These are phyloP conservation scores for Blepharisma undulans DNA, from an alignment of 169 alveolate species.

Conservation along the genomic window DNA sequence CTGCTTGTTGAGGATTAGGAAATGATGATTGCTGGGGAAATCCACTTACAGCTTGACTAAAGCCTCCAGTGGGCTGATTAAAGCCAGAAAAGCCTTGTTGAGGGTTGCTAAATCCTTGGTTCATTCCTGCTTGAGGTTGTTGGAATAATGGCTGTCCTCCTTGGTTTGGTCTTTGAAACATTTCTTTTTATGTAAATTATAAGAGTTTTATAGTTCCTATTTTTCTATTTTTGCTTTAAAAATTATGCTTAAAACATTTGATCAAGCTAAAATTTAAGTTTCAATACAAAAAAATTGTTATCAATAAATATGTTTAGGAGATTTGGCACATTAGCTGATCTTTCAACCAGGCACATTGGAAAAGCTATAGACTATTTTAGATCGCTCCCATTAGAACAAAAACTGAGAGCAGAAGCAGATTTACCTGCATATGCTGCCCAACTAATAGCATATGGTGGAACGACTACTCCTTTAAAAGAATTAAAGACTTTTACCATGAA, in stretches of 20 bases:
- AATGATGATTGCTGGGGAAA: neutral
- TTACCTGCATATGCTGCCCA: neutral
- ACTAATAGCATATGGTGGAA: neutral
- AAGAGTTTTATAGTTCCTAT: neutral
- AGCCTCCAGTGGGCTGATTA: neutral
- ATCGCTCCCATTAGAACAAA: neutral
- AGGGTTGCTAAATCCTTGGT: neutral
- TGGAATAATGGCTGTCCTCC: neutral
- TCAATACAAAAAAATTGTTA: neutral
- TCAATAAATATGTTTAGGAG: neutral
- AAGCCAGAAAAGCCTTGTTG: neutral
- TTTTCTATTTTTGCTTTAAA: neutral
- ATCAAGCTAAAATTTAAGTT: neutral
- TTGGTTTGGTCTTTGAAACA: neutral
- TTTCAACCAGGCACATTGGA: neutral
- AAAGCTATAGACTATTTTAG: neutral
- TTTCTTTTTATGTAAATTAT: neutral
- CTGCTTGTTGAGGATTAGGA: neutral
- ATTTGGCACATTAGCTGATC: conserved; percentile 1
- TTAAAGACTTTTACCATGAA: neutral
- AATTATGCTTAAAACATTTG: no score
- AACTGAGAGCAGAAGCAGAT: neutral
- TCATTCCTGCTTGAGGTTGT: neutral
- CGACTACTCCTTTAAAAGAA: neutral
- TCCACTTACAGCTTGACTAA: neutral